A percentile compares a stretch with the other conserved stretches of the same genome.
Conservation (phyloP, 805 yeast species). For the Cephaloascus albidus region DNA sequence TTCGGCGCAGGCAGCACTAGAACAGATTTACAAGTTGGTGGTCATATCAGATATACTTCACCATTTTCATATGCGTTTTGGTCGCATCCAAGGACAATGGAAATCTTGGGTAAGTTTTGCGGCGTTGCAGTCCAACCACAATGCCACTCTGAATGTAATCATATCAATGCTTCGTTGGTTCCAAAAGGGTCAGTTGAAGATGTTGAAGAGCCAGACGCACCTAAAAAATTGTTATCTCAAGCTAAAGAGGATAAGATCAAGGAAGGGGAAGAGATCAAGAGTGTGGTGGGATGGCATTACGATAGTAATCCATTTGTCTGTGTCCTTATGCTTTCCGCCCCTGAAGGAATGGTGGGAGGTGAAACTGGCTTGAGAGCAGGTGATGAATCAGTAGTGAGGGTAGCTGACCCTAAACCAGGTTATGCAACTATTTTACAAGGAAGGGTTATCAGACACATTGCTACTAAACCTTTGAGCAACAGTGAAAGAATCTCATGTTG, state of each 20-base stretch:
- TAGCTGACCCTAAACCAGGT: slow-evolving; percentile 35
- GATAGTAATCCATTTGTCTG: slow-evolving; percentile 4
- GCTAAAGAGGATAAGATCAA: background rate
- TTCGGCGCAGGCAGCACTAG: slow-evolving; percentile 8
- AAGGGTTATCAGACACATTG: slow-evolving; percentile 34
- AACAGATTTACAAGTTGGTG: slow-evolving; percentile 15
- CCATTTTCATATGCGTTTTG: slow-evolving; percentile 18
- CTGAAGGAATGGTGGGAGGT: slow-evolving; percentile 4
- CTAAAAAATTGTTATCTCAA: background rate
- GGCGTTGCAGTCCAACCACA: slow-evolving; percentile 17
- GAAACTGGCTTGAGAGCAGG: slow-evolving; percentile 8
- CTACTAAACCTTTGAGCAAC: slow-evolving; percentile 30
- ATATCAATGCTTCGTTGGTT: slow-evolving; percentile 13
- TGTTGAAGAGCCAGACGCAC: background rate
- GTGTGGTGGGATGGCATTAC: slow-evolving; percentile 4
- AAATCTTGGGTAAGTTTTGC: slow-evolving; percentile 14
- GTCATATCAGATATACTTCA: slow-evolving; percentile 10
- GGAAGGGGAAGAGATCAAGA: background rate
- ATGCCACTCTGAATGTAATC: slow-evolving; percentile 18
- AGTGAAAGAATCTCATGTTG: slow-evolving; percentile 20
- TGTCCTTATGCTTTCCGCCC: slow-evolving; percentile 5
- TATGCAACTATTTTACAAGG: slow-evolving; percentile 42
- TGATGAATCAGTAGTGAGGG: slow-evolving; percentile 4
- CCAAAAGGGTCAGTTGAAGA: background rate
- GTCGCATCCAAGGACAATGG: slow-evolving; percentile 17